Conservation (phyloP, 106 monocot species). For the Allium fistulosum region DNA sequence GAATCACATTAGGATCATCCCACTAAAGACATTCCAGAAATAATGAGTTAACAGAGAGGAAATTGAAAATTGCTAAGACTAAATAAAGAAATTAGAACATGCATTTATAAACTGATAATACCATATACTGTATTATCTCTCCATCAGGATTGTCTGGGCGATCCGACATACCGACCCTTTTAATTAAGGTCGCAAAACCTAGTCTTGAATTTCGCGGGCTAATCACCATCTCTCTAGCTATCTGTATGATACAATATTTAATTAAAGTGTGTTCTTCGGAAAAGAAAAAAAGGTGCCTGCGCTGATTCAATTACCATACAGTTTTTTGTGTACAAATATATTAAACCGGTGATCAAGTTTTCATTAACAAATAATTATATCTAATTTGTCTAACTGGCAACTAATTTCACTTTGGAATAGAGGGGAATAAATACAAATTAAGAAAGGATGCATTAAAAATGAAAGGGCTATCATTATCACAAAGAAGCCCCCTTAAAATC, state of each 20-base stretch:
- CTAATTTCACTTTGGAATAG: too few relatives aligned
- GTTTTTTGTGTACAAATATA: too few relatives aligned
- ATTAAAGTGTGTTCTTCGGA: background rate
- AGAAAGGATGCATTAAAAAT: too few relatives aligned
- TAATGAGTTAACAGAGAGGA: background rate
- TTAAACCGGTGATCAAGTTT: too few relatives aligned
- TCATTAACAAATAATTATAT: too few relatives aligned
- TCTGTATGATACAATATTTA: conserved; percentile 25
- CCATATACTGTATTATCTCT: conserved; percentile 71
- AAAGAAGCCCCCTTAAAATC: too few relatives aligned
- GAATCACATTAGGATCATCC: conserved; percentile 75
- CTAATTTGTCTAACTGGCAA: too few relatives aligned
- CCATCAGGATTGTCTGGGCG: conserved; percentile 59
- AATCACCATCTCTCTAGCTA: conserved; percentile 90
- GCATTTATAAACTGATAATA: conserved; percentile 6
- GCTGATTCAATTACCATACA: too few relatives aligned
- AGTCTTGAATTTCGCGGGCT: conserved; percentile 77
- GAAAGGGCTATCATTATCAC: too few relatives aligned
- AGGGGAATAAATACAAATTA: too few relatives aligned
- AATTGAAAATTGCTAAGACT: background rate
- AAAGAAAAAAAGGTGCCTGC: too few relatives aligned
- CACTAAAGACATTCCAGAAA: conserved; percentile 32
- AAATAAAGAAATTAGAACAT: background rate
- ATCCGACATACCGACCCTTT: conserved; percentile 53
- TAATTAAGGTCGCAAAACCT: conserved; percentile 52